Conservation (phyloP, 2,329 filamentous ascomycete genomes). For the Ascomycota sp. region DNA sequence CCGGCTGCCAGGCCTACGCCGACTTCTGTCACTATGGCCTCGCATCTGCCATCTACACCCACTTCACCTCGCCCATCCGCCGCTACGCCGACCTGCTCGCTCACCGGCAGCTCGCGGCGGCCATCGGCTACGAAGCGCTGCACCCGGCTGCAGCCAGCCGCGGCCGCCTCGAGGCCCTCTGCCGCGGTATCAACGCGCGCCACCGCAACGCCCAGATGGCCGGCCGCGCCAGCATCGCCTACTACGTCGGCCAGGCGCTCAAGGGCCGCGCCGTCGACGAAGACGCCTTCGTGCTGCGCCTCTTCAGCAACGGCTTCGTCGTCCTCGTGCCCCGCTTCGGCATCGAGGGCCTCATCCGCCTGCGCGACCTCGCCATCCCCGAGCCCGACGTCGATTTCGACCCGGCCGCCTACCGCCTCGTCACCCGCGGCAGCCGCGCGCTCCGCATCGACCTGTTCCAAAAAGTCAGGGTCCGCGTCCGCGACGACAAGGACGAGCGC, state of each 20-base stretch:
- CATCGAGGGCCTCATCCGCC: slow-evolving; percentile 75
- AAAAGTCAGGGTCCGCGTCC: slow-evolving; percentile 74
- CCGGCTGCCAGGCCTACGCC: slow-evolving; percentile 76
- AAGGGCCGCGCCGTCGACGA: slow-evolving; percentile 59
- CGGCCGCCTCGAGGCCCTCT: slow-evolving; percentile 74
- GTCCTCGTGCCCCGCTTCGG: slow-evolving; percentile 92
- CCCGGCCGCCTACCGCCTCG: slow-evolving; percentile 63
- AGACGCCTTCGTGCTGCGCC: slow-evolving; percentile 88
- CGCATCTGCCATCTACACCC: slow-evolving; percentile 91
- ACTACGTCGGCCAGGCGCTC: slow-evolving; percentile 92
- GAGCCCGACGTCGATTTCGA: slow-evolving; percentile 72
- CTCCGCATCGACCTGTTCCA: slow-evolving; percentile 67
- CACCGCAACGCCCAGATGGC: slow-evolving; percentile 96
- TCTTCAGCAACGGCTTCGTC: slow-evolving; percentile 94
- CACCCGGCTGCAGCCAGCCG: slow-evolving; percentile 64
- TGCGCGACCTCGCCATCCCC: slow-evolving; percentile 60
- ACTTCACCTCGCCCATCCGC: slow-evolving; percentile 93
- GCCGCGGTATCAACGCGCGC: slow-evolving; percentile 94
- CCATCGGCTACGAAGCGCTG: slow-evolving; percentile 81
- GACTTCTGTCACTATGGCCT: slow-evolving; percentile 96
- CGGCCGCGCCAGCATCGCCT: slow-evolving; percentile 82
- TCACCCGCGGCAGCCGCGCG: slow-evolving; percentile 31
- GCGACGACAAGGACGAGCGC: slow-evolving; percentile 79
- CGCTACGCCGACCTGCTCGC: slow-evolving; percentile 94
- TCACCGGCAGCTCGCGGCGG: slow-evolving; percentile 83